phyloP scores from a whole-genome alignment of 1,139 yeast genomes.

The Debaryomyces robertsiae region DNA sequence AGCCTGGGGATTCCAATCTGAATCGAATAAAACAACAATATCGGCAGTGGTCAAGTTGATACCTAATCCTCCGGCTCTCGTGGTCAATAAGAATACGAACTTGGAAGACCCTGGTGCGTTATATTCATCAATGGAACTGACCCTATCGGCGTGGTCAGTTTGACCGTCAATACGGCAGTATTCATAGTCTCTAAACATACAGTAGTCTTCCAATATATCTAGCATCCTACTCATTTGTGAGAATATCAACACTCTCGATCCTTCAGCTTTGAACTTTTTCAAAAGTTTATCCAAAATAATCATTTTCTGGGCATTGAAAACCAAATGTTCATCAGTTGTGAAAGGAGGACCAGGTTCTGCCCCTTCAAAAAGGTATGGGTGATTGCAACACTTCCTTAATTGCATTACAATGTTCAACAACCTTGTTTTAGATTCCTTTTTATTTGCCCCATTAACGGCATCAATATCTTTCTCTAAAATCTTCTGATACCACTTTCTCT shows the following conservation, averaged over 20 bases:
- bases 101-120: slow-evolving; percentile 70
- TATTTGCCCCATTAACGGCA: slow-evolving; percentile 79
- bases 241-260: slow-evolving; percentile 74
- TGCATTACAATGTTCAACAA: slow-evolving; percentile 81
- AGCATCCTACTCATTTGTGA: slow-evolving; percentile 83
- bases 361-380: slow-evolving; percentile 81
- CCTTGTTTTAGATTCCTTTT: slow-evolving; percentile 73
- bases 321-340: slow-evolving; percentile 80
- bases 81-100: slow-evolving; percentile 70
- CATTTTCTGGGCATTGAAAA: slow-evolving; percentile 72
- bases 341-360: slow-evolving; percentile 89
- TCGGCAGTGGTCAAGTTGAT: slow-evolving; percentile 79
- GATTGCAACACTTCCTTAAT: slow-evolving; percentile 79
- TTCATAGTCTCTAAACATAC: slow-evolving; percentile 64
- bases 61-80: slow-evolving; percentile 89
- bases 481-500: slow-evolving; percentile 72
- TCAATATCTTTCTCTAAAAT: slow-evolving; percentile 78
- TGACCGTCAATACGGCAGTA: slow-evolving; percentile 84
- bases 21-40: slow-evolving; percentile 70
- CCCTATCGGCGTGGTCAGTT: slow-evolving; percentile 76
- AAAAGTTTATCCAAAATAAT: slow-evolving; percentile 68
- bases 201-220: slow-evolving; percentile 78
- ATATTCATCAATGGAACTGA: slow-evolving; percentile 74
- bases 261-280: slow-evolving; percentile 63
- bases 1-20: slow-evolving; percentile 89